Evolutionary conservation across 495 filamentous ascomycete species (phyloP), one percentile per base, ranked within the genome.

Genomic region (Aspergillus funiculosus): DNA sequence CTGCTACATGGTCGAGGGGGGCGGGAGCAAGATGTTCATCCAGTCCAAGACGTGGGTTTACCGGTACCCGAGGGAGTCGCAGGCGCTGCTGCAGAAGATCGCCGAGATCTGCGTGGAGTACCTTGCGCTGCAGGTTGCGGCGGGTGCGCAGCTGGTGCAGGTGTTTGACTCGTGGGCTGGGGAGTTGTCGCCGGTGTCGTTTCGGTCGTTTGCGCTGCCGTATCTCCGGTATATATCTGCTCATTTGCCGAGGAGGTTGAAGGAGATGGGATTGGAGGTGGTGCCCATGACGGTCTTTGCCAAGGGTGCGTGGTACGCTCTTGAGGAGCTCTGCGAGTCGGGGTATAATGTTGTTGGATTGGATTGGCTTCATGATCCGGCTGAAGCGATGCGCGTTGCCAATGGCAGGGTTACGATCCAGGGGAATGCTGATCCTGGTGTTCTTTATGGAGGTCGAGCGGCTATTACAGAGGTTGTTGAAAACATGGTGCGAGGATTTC

Each of bases 121-220:
- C 67, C 74, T 98, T 25, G 92, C 90, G 0, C 73, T 86, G 29
- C 92, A 98, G 61, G 90, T 97, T 40, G 76, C 83, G 41, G 94
- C 92, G 13, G 92, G 92, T 25, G 92, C 92, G 37, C 69, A 94
- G 79, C 73, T 97, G 56, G 68, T 98, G 18, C 94, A 97, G 66
- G 88, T 98, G n/a, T 98, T 98, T 60, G 92, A 98, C 62, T 96
- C 91, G 4, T 98, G 91, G 89, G 92, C 94, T 4, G 90, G 86
- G 2, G 92, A 97, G 68, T 76, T 98, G 22, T 88, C 86, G 3
- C 90, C 92, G 1, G 65, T 75, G 2, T 78, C 83, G 0, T 96
- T 97, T 73, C 81, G 79, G 58, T 70, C 77, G 28, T 92, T 95
- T 62, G 82, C 89, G 6, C 74, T 90, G 35, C 92, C 91, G 2